Evolutionary conservation across 768 basidiomycete species (phyloP).

Genomic region (Xerocomellus intermedius): DNA sequence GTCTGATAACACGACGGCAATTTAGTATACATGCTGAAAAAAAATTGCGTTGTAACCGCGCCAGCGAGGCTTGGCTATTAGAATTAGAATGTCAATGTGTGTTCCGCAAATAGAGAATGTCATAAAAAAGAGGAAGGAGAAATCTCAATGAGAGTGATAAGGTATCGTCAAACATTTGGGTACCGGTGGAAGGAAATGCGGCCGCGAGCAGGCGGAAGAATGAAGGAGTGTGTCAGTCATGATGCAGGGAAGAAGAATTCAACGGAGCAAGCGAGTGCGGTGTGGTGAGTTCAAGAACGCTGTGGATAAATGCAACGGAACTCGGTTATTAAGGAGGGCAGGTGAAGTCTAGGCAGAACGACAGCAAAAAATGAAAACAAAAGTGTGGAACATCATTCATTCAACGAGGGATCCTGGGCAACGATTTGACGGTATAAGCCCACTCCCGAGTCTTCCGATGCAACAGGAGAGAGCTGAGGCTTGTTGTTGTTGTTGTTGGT

Average conservation of each 20-base stretch:
- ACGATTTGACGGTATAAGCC: slow-evolving; percentile 81
- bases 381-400: slow-evolving; percentile 29
- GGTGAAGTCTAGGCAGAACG: slow-evolving; percentile 18
- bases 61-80: slow-evolving; percentile 29
- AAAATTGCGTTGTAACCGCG: slow-evolving; percentile 19
- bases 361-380: slow-evolving; percentile 4
- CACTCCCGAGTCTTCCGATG: slow-evolving; percentile 73
- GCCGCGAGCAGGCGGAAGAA: slow-evolving; percentile 19
- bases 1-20: slow-evolving; percentile 15
- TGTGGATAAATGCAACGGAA: slow-evolving; percentile 19
- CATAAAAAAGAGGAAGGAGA: slow-evolving; percentile 26
- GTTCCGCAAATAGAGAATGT: slow-evolving; percentile 38
- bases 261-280: slow-evolving; percentile 29
- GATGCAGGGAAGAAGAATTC: slow-evolving; percentile 27
- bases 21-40: slow-evolving; percentile 21
- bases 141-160: slow-evolving; percentile 32
- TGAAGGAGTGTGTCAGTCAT: slow-evolving; percentile 32
- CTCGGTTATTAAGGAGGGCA: slow-evolving; percentile 20
- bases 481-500: slow-evolving; percentile 27
- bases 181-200: slow-evolving; percentile 25
- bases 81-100: slow-evolving; percentile 31
- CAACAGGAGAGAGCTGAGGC: slow-evolving; percentile 63
- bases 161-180: slow-evolving; percentile 34
- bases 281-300: slow-evolving; percentile 25
- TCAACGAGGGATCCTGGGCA: slow-evolving; percentile 70